Evolutionary conservation across 2,329 filamentous ascomycete species (phyloP), one percentile per base, ranked within the genome.

Genomic region (Lachnellula subtilissima): DNA sequence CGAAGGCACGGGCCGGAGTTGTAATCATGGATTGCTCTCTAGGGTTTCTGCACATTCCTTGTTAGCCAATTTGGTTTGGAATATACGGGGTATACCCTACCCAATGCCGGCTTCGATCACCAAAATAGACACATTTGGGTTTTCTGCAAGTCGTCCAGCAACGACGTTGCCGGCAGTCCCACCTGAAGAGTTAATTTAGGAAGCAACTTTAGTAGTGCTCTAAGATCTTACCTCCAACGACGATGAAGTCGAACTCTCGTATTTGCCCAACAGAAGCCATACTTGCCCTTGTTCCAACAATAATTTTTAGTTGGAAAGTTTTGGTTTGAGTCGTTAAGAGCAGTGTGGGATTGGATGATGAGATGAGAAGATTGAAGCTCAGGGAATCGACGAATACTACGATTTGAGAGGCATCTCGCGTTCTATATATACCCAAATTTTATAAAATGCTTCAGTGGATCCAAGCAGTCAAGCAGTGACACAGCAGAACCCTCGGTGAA

Each of bases 1-100:
- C 74, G 62, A 85, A 78, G 37, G 78, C 80, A 8, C 71, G 70
- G 1, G 78, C 73, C 0, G 80, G 82, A 4, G 79, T 83, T 4
- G 72, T 77, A 62, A 83, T 79, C 47, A 78, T 75, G 19, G 78
- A 74, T 45, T 80, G 70, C 5, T 79, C 72, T 5, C 73, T 67
- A 0, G 81, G 74, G 62, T 81, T 78, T 56, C 72, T 71, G 36
- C 8, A 73, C 3, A 32, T 32, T 32, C 28, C 28, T 32, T 32
- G 28, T 32, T 11, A 32, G 28, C 28, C 28, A 32, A 32, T 4
- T 32, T 12, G 28, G 3, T 32, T 11, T 3, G 4, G 28, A 4
- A 32, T 32, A 9, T 32, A 9, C 28, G 28, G 9, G 9, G 28
- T 4, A 12, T 11, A 62, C 17, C 64, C 37, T 65, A 67, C 54